Base-by-base conservation (phyloP, 352 stramenopile genomes). In the Pythium guiyangense region DNA sequence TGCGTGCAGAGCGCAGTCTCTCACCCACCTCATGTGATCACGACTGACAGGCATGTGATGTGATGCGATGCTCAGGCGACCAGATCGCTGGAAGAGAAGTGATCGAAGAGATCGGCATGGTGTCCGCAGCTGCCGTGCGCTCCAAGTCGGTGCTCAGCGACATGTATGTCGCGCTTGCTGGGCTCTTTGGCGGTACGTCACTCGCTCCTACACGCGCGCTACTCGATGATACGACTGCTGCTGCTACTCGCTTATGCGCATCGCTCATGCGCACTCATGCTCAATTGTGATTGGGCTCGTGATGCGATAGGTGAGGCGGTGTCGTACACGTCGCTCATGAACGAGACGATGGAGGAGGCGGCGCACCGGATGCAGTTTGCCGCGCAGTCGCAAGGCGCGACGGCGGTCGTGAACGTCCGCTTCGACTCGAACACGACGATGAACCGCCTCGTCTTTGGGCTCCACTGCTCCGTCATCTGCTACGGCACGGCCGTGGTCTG, bases 351-450 rank as follows among this genome's bases (percentile, higher is more conserved):
- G 69, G 67, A 77, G 29, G 83, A 92, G 65, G 83, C 83, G 3
- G 77, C 89, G 52, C 78, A 91, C 55, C 80, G 83, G 40, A 77
- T 92, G 65, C 82, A 91, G 62, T 89, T 67, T 47, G 83, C 83
- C 0, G 83, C 83, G 29, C 52, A 86, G 70, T 84, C 78, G 26
- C 74, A 87, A 34, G 83, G 83, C 0, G 83, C 83, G n/a, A 91
- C 83, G 26, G 77, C 80, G 12, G 68, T 92, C 29, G 72, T 92
- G 51, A 90, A 87, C 47, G 82, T 90, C 54, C 81, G 81, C 47
- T 91, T 92, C 60, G 80, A 91, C 64, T 86, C 80, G 43, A 92
- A 88, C 65, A 89, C 78, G 66, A 90, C 83, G 14, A 92, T 92
- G 83, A 92, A 92, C 50, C 80, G 83, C 43, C 74, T 92, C 48